Evolutionary conservation across 768 basidiomycete genomes (phyloP), one percentile per base, ranked within the genome.

Genomic region (Pleurotus sapidus): DNA sequence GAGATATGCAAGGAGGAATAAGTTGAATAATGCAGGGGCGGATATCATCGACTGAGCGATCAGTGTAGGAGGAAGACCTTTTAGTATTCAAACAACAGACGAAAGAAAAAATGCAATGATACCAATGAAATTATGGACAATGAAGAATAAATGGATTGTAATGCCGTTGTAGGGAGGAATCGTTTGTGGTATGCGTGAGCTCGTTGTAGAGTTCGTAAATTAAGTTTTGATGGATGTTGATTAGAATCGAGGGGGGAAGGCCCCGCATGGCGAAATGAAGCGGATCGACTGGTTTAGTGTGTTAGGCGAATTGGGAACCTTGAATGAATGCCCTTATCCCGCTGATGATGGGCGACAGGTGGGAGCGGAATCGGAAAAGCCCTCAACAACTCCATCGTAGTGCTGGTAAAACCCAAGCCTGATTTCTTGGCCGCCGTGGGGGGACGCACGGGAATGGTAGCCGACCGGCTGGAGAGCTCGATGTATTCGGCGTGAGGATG

Each of bases 291-390:
- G 20, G 34, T 54, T 42, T 54, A 54, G 42, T 54, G 51, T 24
- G 49, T 50, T 39, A 59, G 55, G 56, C 57, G 42, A 46, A 53
- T 55, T 43, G 56, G 49, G 54, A 60, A 63, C 48, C 55, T 59
- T 56, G 61, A 17, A 49, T 63, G 60, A 61, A 49, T 34, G 46
- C 9, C 27, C 50, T 53, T 42, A 12, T 17, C 53, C 62, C 51
- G 65, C 39, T 66, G 65, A 63, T 67, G 62, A 45, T 61, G 63
- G 20, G 60, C 39, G 8, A 58, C 47, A 25, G 57, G 40, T n/a
- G 73, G 65, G 38, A 73, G 56, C 11, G 81, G 79, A 59, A 83
- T 63, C 24, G 81, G 81, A 49, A 83, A 83, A 14, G 79, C 69
- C 49, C 74, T 71, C 24, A 82, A 71, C 3, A 82, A 60, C 1